Evolutionary conservation across 192 early-diverging fungal genomes (phyloP).

Genomic region (Blastocladiella britannica): DNA sequence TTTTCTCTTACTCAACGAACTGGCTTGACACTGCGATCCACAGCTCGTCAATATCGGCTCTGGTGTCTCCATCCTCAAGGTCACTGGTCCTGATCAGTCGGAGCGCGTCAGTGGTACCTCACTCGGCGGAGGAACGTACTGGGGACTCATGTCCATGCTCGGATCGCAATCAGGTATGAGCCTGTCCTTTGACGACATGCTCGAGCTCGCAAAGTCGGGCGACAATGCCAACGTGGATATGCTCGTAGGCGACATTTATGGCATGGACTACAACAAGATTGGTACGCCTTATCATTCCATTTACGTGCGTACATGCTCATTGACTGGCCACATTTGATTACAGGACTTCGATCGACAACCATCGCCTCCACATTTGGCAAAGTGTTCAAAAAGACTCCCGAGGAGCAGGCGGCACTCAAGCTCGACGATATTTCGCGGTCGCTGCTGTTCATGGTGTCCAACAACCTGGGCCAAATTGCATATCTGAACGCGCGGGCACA

Average conservation of each 20-base stretch:
- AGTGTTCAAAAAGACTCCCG: conserved; percentile 70
- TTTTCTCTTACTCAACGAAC: conserved; percentile 3
- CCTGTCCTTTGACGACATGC: conserved; percentile 27
- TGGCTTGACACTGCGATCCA: too few species aligned
- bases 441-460: conserved; percentile 77
- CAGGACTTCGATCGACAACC: conserved; percentile 74
- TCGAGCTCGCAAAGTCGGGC: conserved; percentile 67
- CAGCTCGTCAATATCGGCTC: conserved; percentile 91
- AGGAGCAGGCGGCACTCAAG: conserved; percentile 33
- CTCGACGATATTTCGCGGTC: conserved; percentile 70
- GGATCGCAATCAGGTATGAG: too few species aligned
- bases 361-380: conserved; percentile 93
- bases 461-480: conserved; percentile 98
- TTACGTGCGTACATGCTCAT: too few species aligned
- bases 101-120: conserved; percentile 76
- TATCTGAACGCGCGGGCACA: conserved; percentile 89
- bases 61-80: conserved; percentile 84
- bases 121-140: conserved; percentile 86
- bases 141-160: conserved; percentile 75
- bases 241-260: conserved; percentile 90
- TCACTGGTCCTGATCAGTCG: conserved; percentile 62
- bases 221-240: conserved; percentile 79
- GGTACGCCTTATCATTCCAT: too few species aligned
- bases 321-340: too few species aligned
- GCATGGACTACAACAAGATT: conserved; percentile 69